Evolutionary conservation across 2,329 filamentous ascomycete species (phyloP), one percentile per base, ranked within the genome.

Genomic region (Bipolaris victoriae): DNA sequence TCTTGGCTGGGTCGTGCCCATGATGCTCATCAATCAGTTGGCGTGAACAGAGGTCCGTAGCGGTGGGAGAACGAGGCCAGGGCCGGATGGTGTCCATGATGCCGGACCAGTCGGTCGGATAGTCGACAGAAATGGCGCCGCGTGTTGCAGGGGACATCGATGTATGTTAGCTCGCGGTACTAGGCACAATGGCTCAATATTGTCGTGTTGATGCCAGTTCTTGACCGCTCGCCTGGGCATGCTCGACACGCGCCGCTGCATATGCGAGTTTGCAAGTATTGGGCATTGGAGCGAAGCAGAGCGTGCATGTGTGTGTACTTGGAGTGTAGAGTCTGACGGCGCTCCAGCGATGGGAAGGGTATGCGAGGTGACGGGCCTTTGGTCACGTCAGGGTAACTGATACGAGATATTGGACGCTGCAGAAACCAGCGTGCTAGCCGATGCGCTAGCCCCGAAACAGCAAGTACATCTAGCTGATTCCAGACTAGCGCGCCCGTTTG

Each of bases 31-130:
- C 31, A 26, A 26, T 33, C 37, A 46, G 35, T 41, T 52, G 49
- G 43, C 29, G 26, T 39, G 33, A 46, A 36, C 48, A 45, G 50
- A 55, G 40, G 29, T 33, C 55, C 26, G 31, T 22, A 45, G 51
- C 40, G n/a, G 41, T 50, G 41, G 39, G 51, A 41, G 15, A 58
- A 58, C 51, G 35, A 39, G 24, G 49, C 46, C 36, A 31, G 26
- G 43, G 45, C 44, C 11, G 26, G 35, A 20, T 35, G 31, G 44
- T 47, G 24, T 47, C 46, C 20, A 35, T 37, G 49, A 45, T 45
- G 20, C 35, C 36, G 45, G 54, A 58, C 40, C 41, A 47, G 55
- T 35, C 49, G 44, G 51, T 35, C 41, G 47, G 52, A 50, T 44
- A 37, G 39, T 47, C 24, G 26, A 55, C 33, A 26, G 46, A 41